Percentiles rank a stretch among this genome's conserved stretches.
Evolutionary conservation across 2,329 filamentous ascomycete species (phyloP).

Genomic region (Tolypocladium endophyticum): DNA sequence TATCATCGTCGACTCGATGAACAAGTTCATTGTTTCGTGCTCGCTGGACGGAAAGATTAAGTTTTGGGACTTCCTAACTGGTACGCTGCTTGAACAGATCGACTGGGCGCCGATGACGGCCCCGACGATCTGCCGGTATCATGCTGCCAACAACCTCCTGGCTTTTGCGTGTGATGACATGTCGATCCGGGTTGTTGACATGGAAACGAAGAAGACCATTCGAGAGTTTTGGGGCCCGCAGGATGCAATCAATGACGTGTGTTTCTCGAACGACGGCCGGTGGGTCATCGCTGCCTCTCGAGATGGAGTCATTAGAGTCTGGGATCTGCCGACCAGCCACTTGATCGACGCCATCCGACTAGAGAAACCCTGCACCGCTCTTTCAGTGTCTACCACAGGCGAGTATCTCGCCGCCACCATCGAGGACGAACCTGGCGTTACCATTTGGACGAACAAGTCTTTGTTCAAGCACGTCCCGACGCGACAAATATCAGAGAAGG

Average conservation of each 20-base stretch:
- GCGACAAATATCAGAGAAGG: slow-evolving; percentile 68
- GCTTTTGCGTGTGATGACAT: slow-evolving; percentile 84
- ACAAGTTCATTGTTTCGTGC: slow-evolving; percentile 76
- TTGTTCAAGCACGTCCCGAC: slow-evolving; percentile 85
- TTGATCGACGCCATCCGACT: slow-evolving; percentile 86
- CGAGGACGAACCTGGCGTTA: slow-evolving; percentile 74
- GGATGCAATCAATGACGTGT: slow-evolving; percentile 65
- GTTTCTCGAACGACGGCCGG: slow-evolving; percentile 84
- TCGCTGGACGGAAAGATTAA: slow-evolving; percentile 87
- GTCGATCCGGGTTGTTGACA: slow-evolving; percentile 79
- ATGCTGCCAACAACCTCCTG: slow-evolving; percentile 72
- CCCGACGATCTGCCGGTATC: slow-evolving; percentile 69
- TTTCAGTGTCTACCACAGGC: slow-evolving; percentile 81
- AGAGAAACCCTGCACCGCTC: slow-evolving; percentile 65
- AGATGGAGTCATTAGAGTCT: slow-evolving; percentile 72
- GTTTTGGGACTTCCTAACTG: slow-evolving; percentile 94
- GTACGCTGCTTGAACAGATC: slow-evolving; percentile 67
- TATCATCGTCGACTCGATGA: slow-evolving; percentile 78
- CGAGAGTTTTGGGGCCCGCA: slow-evolving; percentile 83
- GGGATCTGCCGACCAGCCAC: slow-evolving; percentile 93
- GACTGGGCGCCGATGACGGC: slow-evolving; percentile 69
- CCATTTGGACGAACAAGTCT: slow-evolving; percentile 90
- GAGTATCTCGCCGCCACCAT: slow-evolving; percentile 91
- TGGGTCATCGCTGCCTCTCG: slow-evolving; percentile 87
- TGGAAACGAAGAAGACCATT: slow-evolving; percentile 81